Evolutionary conservation across 257 asterid genomes (phyloP).

Genomic region (Marsdenia floribunda): DNA sequence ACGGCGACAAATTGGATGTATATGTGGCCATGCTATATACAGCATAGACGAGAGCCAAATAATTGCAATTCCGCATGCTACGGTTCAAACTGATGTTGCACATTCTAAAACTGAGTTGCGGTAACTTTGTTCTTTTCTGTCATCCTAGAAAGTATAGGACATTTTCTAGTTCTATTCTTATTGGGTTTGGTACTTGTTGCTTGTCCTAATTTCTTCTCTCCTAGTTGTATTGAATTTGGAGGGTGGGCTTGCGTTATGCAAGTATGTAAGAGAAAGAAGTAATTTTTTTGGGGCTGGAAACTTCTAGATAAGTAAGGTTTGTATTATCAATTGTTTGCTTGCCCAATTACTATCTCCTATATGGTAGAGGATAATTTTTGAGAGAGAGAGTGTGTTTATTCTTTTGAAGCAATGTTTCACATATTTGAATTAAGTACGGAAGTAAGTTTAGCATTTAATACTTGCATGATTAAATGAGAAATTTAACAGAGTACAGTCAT

Average conservation of each 20-base stretch:
- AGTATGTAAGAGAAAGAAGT: not conserved
- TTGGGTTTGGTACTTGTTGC: not conserved
- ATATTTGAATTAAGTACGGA: not conserved
- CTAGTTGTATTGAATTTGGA: not conserved
- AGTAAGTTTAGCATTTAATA: not conserved
- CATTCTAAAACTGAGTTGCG: slow-evolving; percentile 94
- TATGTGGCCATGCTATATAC: slow-evolving; percentile 97
- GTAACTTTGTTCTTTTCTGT: slow-evolving; percentile 33
- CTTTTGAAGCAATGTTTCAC: not conserved
- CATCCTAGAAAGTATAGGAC: not conserved
- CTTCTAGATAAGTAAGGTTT: not conserved
- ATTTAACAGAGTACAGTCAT: not conserved
- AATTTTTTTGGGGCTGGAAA: not conserved
- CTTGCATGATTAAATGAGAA: not conserved
- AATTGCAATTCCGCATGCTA: slow-evolving; percentile 77
- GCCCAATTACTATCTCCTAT: not conserved
- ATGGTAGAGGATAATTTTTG: not conserved
- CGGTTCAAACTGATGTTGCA: slow-evolving; percentile 97
- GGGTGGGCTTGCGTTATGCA: not conserved
- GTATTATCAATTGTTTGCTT: not conserved
- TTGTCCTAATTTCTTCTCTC: not conserved
- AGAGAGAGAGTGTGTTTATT: not conserved
- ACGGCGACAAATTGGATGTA: slow-evolving; percentile 82
- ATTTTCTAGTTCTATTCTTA: not conserved
- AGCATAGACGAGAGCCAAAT: slow-evolving; percentile 94